Conservation (phyloP, 73 alveolate genomes). For the Tetrahymena malaccensis region DNA sequence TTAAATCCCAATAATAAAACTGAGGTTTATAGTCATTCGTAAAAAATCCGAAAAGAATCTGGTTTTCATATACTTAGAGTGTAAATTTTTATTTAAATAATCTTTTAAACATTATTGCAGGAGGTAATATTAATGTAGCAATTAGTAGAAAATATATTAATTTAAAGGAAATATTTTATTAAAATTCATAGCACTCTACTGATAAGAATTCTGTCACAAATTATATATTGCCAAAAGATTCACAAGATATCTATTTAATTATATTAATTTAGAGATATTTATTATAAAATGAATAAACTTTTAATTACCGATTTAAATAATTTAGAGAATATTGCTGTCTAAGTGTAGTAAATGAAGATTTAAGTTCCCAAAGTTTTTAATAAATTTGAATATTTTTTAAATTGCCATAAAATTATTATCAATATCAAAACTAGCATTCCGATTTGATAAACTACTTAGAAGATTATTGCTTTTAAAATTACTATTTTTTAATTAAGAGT, state of each 20-base stretch:
- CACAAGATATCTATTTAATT: neutral
- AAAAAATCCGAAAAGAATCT: neutral
- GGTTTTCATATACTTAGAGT: no score
- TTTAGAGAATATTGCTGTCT: neutral
- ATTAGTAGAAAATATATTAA: neutral
- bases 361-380: neutral
- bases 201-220: neutral
- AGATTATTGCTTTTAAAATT: neutral
- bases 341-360: neutral
- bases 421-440: neutral
- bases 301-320: neutral
- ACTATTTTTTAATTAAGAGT: neutral
- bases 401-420: neutral
- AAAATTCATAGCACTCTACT: neutral
- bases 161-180: neutral
- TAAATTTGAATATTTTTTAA: neutral
- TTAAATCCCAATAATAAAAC: neutral
- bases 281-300: no score
- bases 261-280: no score
- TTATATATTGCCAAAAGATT: neutral
- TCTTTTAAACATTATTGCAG: no score
- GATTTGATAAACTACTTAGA: neutral
- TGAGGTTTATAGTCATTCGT: neutral
- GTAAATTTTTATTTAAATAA: no score
- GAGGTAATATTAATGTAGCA: neutral